These are phyloP conservation scores for Przewalskia tangutica DNA, from an alignment of 257 asterid genomes.

Conservation along the genomic window DNA sequence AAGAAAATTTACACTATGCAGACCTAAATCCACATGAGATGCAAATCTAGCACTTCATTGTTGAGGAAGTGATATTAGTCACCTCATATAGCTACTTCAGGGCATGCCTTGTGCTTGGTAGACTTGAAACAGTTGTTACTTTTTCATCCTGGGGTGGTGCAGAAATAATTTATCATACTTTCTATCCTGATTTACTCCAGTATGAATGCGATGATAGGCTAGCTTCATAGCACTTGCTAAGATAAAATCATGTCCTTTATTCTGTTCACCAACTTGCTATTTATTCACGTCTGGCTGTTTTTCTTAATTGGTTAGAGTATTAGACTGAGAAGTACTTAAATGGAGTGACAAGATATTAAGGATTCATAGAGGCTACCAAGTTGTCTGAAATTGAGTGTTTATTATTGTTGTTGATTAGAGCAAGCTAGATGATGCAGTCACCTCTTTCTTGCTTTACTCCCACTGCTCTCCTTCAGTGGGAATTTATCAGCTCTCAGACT, in stretches of 20 bases:
- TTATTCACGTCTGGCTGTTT: not conserved
- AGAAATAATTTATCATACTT: not conserved
- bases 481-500: not conserved
- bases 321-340: not conserved
- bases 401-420: not conserved
- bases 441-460: not conserved
- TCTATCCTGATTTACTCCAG: not conserved
- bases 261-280: not conserved
- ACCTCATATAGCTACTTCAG: not conserved
- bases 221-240: not conserved
- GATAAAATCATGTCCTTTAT: not conserved
- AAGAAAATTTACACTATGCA: not conserved
- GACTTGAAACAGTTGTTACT: not conserved
- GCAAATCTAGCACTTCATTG: not conserved
- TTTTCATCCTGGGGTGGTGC: not conserved
- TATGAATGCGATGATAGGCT: not conserved
- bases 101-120: not conserved
- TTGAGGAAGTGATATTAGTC: not conserved
- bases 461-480: not conserved
- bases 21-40: not conserved
- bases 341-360: not conserved
- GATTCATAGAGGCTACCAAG: not conserved
- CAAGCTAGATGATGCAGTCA: not conserved
- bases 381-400: not conserved
- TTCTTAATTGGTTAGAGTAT: not conserved